Base-by-base conservation (phyloP, 1,284 basidiomycete genomes). In the Fomes fomentarius region DNA sequence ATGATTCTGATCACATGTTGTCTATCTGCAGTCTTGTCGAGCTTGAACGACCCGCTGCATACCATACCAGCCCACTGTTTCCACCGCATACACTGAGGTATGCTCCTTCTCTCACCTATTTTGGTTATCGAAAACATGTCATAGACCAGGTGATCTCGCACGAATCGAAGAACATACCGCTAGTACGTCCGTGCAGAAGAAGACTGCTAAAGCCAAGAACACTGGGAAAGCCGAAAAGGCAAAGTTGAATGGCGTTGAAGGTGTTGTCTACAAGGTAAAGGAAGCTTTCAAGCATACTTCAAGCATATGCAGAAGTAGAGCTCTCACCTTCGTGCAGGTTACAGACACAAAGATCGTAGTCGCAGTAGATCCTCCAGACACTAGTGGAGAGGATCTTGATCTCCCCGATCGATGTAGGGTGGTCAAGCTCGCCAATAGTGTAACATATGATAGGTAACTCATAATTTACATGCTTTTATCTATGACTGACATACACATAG, bases 371-470 rank as follows among this genome's bases (percentile, higher is more conserved):
- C 72, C 78, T 21, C 76, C 80, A 19, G 83, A 85, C 49, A 75
- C 78, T 11, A 65, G 63, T 37, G 75, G 81, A 33, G 83, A 85
- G 48, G 87, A 90, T 34, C 70, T 92, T 6, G 90, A 94, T 59
- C 69, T 96, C 0, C 93, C 94, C 1, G 92, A 95, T 61, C 77
- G 90, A 37, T 90, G 93, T 67, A 78, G 92, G 14, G 73, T 96
- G 56, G 73, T 97, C 48, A 97, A 97, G 69, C 79, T 97, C 2
- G 95, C 93, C 4, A 97, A 97, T 65, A 93, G 88, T 45, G 86
- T 91, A 10, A 97, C 96, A 0, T 96, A 91, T 67, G 94, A 97
- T 65, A 82, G 95, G 91, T 89, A 65, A 41, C n/a, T n/a, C n/a
- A n/a, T n/a, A n/a, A n/a, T n/a, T n/a, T n/a, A n/a, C n/a, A n/a